These are phyloP conservation scores for Ustilago tritici DNA, from an alignment of 1,284 basidiomycete species.

Conservation along the genomic window DNA sequence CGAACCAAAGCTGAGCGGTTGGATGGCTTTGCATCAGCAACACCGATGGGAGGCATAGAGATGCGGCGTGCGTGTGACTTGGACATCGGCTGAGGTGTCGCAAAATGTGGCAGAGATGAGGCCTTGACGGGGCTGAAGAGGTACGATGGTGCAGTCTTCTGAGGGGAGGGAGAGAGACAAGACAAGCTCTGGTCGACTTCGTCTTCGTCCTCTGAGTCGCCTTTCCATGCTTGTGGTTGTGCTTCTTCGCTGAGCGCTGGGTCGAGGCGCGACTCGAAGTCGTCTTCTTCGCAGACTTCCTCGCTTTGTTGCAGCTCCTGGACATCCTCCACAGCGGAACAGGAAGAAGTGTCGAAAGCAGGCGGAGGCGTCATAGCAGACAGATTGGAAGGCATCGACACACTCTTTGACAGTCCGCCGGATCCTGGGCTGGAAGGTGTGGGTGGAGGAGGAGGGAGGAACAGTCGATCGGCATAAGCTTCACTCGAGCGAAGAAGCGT, in stretches of 20 bases:
- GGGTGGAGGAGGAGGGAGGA: slow-evolving; percentile 41
- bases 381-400: slow-evolving; percentile 45
- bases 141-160: slow-evolving; percentile 11
- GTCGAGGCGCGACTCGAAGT: slow-evolving; percentile 31
- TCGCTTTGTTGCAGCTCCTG: background rate
- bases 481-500: slow-evolving; percentile 50
- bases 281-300: background rate
- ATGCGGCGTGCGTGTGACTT: slow-evolving; percentile 25
- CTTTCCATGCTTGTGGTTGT: slow-evolving; percentile 20
- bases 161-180: slow-evolving; percentile 20
- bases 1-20: slow-evolving; percentile 32
- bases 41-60: slow-evolving; percentile 38
- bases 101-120: slow-evolving; percentile 30
- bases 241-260: slow-evolving; percentile 24
- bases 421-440: slow-evolving; percentile 7
- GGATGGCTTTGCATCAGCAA: slow-evolving; percentile 24
- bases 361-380: slow-evolving; percentile 17
- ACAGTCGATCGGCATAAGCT: slow-evolving; percentile 46
- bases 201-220: slow-evolving; percentile 43
- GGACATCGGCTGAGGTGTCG: slow-evolving; percentile 37
- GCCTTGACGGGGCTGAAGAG: slow-evolving; percentile 41
- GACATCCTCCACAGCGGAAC: background rate
- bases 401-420: slow-evolving; percentile 34
- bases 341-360: slow-evolving; percentile 15
- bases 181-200: slow-evolving; percentile 51